These are phyloP conservation scores for Phytophthora vignae DNA, from an alignment of 352 stramenopile genomes.

Conservation along the genomic window DNA sequence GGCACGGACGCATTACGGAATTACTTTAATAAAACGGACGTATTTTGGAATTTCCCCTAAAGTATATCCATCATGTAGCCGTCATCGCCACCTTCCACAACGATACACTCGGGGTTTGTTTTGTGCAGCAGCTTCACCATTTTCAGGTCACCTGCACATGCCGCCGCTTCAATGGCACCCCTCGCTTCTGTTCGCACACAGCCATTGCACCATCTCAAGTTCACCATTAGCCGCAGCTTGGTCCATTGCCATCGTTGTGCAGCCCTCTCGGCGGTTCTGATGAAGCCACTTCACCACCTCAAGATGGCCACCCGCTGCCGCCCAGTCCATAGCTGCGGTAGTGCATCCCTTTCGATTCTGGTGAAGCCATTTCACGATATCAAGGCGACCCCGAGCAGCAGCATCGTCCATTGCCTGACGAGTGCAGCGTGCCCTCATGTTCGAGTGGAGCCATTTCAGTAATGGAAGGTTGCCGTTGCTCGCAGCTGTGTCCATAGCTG, in stretches of 20 bases:
- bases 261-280: too few species aligned
- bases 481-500: conserved; percentile 1
- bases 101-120: not conserved
- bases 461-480: not conserved
- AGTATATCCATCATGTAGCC: too few species aligned
- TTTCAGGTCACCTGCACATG: not conserved
- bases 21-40: too few species aligned
- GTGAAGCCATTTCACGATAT: conserved; percentile 8
- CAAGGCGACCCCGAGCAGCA: not conserved
- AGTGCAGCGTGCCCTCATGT: not conserved
- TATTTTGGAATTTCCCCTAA: too few species aligned
- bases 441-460: not conserved
- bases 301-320: conserved; percentile 9
- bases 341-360: not conserved
- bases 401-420: not conserved
- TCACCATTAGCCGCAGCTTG: not conserved
- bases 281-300: conserved; percentile 6
- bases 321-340: conserved; percentile 8
- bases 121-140: conserved; percentile 1
- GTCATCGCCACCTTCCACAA: too few species aligned
- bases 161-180: not conserved
- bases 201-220: conserved; percentile 1
- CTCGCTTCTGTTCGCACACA: not conserved
- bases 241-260: not conserved
- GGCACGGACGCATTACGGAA: too few species aligned